Evolutionary conservation across 352 stramenopile genomes (phyloP), one percentile per base, ranked within the genome.

Genomic region (Phytophthora multivora): DNA sequence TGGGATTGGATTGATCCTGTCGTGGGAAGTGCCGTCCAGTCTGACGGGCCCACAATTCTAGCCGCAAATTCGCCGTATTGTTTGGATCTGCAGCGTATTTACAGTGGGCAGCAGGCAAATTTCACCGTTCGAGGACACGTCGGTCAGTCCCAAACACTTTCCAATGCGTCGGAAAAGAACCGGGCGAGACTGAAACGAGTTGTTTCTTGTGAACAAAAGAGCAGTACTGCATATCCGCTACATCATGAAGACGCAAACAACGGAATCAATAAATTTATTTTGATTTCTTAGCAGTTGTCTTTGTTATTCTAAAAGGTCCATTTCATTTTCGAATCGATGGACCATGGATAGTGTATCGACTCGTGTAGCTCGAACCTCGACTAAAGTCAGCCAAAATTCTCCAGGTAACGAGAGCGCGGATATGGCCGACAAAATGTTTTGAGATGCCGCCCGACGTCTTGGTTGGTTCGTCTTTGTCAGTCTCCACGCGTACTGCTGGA

Each of bases 81-180:
- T 35, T 45, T 39, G 13, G 52, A 60, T 28, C 52, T 60, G 12
- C 18, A 60, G 18, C 40, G 21, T n/a, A 52, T 60, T 23, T 60
- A 47, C 15, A 33, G 43, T 46, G 12, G 52, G 5, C 5, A 38
- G 4, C 40, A 52, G 12, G 33, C 8, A 5, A 52, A 26, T 4
- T 52, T 60, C 23, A 46, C 21, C 5, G 41, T 25, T 23, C 6
- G 12, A 13, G 15, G 7, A 1, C 41, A 19, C 12, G 30, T 38
- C n/a, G 12, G 18, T 3, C 12, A 46, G n/a, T 57, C 50, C 11
- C 21, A 19, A 19, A 38, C 18, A 18, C 38, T 57, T 15, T 46
- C 23, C 4, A 57, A 57, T 19, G 23, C 50, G 5, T 57, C 50
- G 9, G n/a, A 30, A 11, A 33, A 48, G 4, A 57, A 57, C 10